Base-by-base conservation (phyloP, 345 rosid species). In the Ceriops zippeliana region DNA sequence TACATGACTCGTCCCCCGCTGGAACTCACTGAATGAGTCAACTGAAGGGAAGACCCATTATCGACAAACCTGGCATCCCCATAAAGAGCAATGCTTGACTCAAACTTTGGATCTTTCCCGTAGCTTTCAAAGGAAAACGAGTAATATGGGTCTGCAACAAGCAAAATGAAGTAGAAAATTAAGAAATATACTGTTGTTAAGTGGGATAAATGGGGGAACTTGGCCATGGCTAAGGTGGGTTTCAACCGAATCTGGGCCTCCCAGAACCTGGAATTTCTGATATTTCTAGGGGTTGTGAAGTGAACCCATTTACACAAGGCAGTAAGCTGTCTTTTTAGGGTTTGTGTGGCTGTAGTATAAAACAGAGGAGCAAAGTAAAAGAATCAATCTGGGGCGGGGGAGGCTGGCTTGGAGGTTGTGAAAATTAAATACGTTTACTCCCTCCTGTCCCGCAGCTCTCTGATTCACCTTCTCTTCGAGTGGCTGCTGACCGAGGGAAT, bases 21-120 rank as follows among this genome's bases (percentile, higher is more conserved):
- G 7, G 68, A 78, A 75, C 78, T 79, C 77, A 58, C 80, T 0
- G 87, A 68, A 61, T 71, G 70, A 52, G 87, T 83, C 60, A 93
- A 87, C 79, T 83, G 95, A 77, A 93, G 68, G 38, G 81, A 62
- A 22, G 90, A 82, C 38, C 84, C 86, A 47, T 76, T 76, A 72
- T 68, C 62, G 32, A 78, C 75, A 67, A 82, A 81, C 80, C 73
- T 78, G 3, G 96, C 92, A 52, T 82, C 90, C 24, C 97, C 98
- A 70, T 77, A 73, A 10, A 93, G 78, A 66, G 83, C 79, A 77
- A 93, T 52, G 60, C 30, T 61, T 76, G 89, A 75, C 60, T 72
- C 77, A 78, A 90, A 85, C 82, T 32, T 82, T 7, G 81, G 78
- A 73, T 85, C 80, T 86, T 81, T 78, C 69, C 49, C 78, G 70